phyloP scores from a whole-genome alignment of 2,329 filamentous ascomycete genomes.

The Fusarium temperatum region DNA sequence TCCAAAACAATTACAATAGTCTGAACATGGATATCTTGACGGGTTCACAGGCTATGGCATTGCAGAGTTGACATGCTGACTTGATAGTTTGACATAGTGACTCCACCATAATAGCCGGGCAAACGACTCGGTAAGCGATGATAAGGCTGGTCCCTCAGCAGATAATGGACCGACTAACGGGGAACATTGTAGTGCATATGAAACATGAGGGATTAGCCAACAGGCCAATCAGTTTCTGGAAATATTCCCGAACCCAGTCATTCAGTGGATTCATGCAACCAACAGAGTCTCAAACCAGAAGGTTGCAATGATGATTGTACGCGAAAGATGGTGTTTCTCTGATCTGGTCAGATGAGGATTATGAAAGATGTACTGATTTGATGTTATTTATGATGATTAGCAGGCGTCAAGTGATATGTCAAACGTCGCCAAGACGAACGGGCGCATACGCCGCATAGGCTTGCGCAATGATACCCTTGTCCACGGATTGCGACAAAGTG shows the following conservation, averaged over 20 bases:
- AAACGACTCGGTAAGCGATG: background rate
- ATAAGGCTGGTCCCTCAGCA: background rate
- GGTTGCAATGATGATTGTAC: background rate
- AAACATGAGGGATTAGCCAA: background rate
- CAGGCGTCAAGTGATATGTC: no score
- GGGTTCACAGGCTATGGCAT: background rate
- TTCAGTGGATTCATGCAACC: background rate
- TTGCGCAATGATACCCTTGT: background rate
- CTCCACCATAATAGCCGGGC: background rate
- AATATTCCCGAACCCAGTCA: background rate
- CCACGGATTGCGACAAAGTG: background rate
- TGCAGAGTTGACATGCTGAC: background rate
- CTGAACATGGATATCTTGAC: background rate
- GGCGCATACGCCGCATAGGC: background rate
- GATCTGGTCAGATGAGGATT: background rate
- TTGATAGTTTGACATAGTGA: background rate
- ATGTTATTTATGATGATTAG: background rate
- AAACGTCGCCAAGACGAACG: no score
- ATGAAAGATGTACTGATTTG: accelerated
- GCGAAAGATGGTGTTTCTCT: background rate
- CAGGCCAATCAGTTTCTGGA: background rate
- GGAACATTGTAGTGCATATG: background rate
- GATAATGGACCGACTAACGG: background rate
- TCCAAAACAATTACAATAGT: background rate
- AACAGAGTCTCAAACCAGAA: background rate